Evolutionary conservation across 1,284 basidiomycete genomes (phyloP).

Genomic region (Leccinum fallax): DNA sequence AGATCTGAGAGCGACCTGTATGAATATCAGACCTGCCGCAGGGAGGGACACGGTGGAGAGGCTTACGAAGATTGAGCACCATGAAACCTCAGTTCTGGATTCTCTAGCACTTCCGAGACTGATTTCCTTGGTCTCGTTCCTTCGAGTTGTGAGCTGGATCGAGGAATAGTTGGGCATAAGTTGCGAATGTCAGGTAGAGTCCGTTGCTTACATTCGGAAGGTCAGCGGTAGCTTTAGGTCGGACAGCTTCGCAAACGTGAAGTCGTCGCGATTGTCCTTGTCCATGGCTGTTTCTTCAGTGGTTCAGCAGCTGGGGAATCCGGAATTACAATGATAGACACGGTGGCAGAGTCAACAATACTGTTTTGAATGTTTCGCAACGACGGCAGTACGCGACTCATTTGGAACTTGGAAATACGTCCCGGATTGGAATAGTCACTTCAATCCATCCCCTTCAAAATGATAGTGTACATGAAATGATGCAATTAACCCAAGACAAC

Average conservation of each 20-base stretch:
- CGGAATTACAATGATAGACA: not conserved
- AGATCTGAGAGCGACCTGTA: conserved; percentile 79
- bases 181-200: conserved; percentile 5
- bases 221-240: conserved; percentile 87
- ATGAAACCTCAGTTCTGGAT: conserved; percentile 77
- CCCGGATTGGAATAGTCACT: not conserved
- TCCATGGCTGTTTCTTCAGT: conserved; percentile 51
- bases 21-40: conserved; percentile 27
- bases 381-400: conserved; percentile 9
- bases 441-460: not conserved
- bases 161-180: conserved; percentile 9
- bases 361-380: not conserved
- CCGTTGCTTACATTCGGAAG: conserved; percentile 74
- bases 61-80: conserved; percentile 78
- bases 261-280: conserved; percentile 79
- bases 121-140: conserved; percentile 70
- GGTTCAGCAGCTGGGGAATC: not conserved
- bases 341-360: not conserved
- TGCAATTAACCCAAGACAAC: conserved; percentile 6
- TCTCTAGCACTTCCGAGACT: conserved; percentile 76
- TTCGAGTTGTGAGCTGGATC: conserved; percentile 78
- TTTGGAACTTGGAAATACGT: conserved; percentile 5
- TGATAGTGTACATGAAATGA: conserved; percentile 20
- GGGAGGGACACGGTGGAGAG: conserved; percentile 2
- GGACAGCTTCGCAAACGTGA: conserved; percentile 87